Evolutionary conservation across 768 basidiomycete species (phyloP).

Genomic region (Pleurotus djamor): DNA sequence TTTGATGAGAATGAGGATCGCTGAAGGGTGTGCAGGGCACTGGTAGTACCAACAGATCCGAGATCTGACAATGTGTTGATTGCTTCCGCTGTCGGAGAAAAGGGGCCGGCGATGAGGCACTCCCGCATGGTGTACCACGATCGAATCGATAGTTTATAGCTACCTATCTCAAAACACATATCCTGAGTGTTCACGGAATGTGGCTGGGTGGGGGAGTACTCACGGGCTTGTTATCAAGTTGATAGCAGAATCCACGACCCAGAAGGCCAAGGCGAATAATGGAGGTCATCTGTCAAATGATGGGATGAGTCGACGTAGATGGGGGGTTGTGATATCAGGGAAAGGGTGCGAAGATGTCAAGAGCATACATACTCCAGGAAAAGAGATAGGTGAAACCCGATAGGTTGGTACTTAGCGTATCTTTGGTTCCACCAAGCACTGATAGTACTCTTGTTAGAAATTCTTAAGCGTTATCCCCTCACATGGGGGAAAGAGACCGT

Average conservation of each 20-base stretch:
- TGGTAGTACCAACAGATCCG: neutral
- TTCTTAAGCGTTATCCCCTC: neutral
- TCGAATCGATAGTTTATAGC: constrained; percentile 4
- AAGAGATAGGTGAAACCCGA: neutral
- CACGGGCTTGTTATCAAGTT: too few relatives aligned
- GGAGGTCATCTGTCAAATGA: too few relatives aligned
- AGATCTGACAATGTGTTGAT: constrained; percentile 6
- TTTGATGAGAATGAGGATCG: neutral
- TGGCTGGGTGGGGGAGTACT: neutral
- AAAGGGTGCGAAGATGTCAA: neutral
- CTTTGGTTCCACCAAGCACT: neutral
- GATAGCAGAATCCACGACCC: too few relatives aligned
- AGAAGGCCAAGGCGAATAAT: too few relatives aligned
- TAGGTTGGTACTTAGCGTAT: neutral
- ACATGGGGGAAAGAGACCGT: neutral
- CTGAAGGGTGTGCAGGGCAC: neutral
- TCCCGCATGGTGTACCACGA: neutral
- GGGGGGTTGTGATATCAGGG: neutral
- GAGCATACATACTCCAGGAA: neutral
- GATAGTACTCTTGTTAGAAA: neutral
- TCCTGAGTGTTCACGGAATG: neutral
- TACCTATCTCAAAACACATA: neutral
- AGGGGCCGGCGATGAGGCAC: constrained; percentile 1
- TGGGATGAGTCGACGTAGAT: too few relatives aligned
- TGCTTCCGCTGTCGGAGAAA: constrained; percentile 3